phyloP scores from a whole-genome alignment of 768 basidiomycete species.

The Pulveroboletus sp. region DNA sequence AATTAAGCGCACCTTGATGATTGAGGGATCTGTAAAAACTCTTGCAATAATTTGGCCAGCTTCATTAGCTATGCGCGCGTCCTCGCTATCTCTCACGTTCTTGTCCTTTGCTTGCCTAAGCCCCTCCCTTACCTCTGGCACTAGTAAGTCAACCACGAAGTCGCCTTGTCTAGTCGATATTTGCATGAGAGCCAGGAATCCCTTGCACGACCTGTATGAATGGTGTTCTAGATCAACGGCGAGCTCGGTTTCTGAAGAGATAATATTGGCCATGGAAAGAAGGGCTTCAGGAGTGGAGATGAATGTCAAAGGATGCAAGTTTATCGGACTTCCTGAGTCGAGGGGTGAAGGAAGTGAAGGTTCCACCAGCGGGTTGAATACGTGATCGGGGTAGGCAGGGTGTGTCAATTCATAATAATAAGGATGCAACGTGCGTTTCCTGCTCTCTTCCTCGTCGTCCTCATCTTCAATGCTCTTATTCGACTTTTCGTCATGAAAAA shows the following conservation, averaged over 20 bases:
- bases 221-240: constrained; percentile 97
- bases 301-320: constrained; percentile 55
- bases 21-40: constrained; percentile 71
- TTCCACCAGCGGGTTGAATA: constrained; percentile 50
- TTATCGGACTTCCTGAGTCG: constrained; percentile 27
- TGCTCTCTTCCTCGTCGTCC: constrained; percentile 19
- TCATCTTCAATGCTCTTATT: constrained; percentile 24
- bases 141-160: constrained; percentile 83
- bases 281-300: constrained; percentile 60
- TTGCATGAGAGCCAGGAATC: constrained; percentile 94
- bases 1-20: constrained; percentile 67
- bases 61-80: constrained; percentile 19
- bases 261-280: constrained; percentile 58
- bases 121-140: constrained; percentile 59
- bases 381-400: constrained; percentile 63
- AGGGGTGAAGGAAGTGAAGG: constrained; percentile 59
- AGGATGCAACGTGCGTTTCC: constrained; percentile 52
- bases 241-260: constrained; percentile 71
- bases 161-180: constrained; percentile 81
- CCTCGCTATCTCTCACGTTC: constrained; percentile 5
- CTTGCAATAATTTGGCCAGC: constrained; percentile 47
- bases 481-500: constrained; percentile 33
- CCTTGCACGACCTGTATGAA: constrained; percentile 77
- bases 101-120: constrained; percentile 60
- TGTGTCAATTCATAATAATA: constrained; percentile 86